These are phyloP conservation scores for Boletellus ananiceps DNA, from an alignment of 768 basidiomycete species.

Conservation along the genomic window DNA sequence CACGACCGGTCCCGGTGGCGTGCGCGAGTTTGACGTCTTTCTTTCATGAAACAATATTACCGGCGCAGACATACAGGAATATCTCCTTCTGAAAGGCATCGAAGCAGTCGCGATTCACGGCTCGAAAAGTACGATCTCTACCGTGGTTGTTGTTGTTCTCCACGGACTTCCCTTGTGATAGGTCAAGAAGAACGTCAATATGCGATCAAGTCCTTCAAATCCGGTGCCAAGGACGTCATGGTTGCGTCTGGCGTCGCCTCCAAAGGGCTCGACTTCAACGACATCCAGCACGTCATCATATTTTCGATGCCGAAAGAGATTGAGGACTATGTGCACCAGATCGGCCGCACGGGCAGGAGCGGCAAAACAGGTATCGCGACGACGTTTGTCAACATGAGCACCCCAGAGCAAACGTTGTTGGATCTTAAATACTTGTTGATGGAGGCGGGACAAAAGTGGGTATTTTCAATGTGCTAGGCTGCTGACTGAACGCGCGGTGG, in stretches of 20 bases:
- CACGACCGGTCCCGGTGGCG: background rate
- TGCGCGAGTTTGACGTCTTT: conserved; percentile 1
- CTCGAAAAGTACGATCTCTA: conserved; percentile 69
- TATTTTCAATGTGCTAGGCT: background rate
- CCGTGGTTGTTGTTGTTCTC: background rate
- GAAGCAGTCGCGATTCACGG: conserved; percentile 99
- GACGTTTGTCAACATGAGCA: conserved; percentile 98
- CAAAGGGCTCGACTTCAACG: conserved; percentile 97
- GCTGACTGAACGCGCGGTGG: background rate
- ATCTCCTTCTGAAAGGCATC: conserved; percentile 91
- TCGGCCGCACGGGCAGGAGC: conserved; percentile 94
- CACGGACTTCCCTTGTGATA: conserved; percentile 26
- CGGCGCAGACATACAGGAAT: conserved; percentile 92
- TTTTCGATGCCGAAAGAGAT: conserved; percentile 99
- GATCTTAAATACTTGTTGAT: conserved; percentile 96
- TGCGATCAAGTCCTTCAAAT: conserved; percentile 97
- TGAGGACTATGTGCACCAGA: conserved; percentile 99
- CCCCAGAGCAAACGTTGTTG: conserved; percentile 90
- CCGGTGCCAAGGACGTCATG: conserved; percentile 98
- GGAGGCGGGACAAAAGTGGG: conserved; percentile 94
- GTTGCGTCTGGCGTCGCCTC: conserved; percentile 97
- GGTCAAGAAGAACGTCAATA: conserved; percentile 99
- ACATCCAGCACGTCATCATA: conserved; percentile 98
- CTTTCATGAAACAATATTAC: background rate
- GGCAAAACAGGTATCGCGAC: conserved; percentile 99